Percentiles rank a stretch among this genome's conserved stretches.
Evolutionary conservation across 805 yeast genomes (phyloP).

Genomic region (Blastobotrys parvus): DNA sequence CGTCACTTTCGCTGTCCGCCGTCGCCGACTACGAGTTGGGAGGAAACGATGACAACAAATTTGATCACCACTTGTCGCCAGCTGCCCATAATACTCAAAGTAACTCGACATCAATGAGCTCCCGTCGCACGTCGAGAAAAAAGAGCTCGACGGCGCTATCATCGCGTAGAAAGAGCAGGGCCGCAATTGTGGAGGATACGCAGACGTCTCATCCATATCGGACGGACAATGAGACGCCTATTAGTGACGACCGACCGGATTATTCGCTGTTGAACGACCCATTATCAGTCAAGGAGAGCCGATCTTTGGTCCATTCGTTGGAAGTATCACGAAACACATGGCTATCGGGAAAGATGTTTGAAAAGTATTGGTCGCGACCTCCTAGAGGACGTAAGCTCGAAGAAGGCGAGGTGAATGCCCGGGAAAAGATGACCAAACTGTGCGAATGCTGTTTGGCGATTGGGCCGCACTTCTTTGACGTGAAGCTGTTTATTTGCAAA

Average conservation of each 20-base stretch:
- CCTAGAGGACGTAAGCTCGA: constrained; percentile 44
- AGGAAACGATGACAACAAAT: too few species aligned
- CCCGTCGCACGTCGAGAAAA: neutral
- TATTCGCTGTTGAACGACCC: constrained; percentile 56
- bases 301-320: constrained; percentile 43
- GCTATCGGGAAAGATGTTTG: constrained; percentile 61
- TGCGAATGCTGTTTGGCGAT: constrained; percentile 63
- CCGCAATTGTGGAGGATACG: neutral
- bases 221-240: constrained; percentile 51
- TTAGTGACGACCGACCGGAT: constrained; percentile 57
- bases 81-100: too few species aligned
- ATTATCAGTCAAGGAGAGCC: constrained; percentile 57
- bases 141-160: neutral
- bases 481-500: constrained; percentile 72
- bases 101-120: neutral
- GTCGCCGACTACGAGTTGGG: too few species aligned
- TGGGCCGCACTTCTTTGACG: constrained; percentile 80
- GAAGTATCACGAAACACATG: constrained; percentile 64
- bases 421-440: constrained; percentile 84
- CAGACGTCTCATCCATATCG: neutral
- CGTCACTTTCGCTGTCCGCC: too few species aligned
- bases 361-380: constrained; percentile 72
- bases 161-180: neutral
- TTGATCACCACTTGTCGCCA: too few species aligned
- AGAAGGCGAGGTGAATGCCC: constrained; percentile 44